These are phyloP conservation scores for Capsella bursapastoris DNA, from an alignment of 345 rosid species.

Conservation along the genomic window DNA sequence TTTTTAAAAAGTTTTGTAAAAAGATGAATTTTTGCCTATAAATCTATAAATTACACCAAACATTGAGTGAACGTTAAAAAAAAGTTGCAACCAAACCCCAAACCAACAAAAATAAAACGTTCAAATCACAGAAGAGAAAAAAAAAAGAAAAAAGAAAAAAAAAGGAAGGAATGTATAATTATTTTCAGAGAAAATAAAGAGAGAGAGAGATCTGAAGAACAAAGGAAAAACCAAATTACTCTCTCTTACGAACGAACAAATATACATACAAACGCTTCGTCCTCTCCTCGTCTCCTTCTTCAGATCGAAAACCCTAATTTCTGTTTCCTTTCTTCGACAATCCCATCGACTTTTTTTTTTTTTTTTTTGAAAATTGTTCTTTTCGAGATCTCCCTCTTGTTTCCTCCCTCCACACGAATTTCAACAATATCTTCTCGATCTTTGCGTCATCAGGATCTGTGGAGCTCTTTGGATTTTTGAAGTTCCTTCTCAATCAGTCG, in stretches of 20 bases:
- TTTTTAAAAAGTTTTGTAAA: too few relatives aligned
- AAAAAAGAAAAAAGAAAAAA: too few relatives aligned
- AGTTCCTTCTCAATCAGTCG: not conserved
- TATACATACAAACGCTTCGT: not conserved
- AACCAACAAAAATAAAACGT: too few relatives aligned
- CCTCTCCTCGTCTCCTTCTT: slow-evolving; percentile 15
- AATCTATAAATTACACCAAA: too few relatives aligned
- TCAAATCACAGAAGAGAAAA: too few relatives aligned
- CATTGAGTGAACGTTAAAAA: too few relatives aligned
- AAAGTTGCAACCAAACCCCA: too few relatives aligned
- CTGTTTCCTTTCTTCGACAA: not conserved
- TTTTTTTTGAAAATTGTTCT: slow-evolving; percentile 15
- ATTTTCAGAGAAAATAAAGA: too few relatives aligned
- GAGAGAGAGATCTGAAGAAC: too few relatives aligned
- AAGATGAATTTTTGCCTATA: too few relatives aligned
- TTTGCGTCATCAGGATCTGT: slow-evolving; percentile 38
- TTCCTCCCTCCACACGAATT: not conserved
- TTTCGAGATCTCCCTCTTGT: slow-evolving; percentile 18
- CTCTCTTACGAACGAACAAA: slow-evolving; percentile 7
- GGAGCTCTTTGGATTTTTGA: slow-evolving; percentile 1
- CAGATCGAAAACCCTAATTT: slow-evolving; percentile 41
- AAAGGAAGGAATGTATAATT: too few relatives aligned
- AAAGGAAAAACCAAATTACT: too few relatives aligned
- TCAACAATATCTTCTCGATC: slow-evolving; percentile 21
- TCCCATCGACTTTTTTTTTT: slow-evolving; percentile 19